Evolutionary conservation across 163 green algal genomes (phyloP).

Genomic region (Scenedesmus sp.): DNA sequence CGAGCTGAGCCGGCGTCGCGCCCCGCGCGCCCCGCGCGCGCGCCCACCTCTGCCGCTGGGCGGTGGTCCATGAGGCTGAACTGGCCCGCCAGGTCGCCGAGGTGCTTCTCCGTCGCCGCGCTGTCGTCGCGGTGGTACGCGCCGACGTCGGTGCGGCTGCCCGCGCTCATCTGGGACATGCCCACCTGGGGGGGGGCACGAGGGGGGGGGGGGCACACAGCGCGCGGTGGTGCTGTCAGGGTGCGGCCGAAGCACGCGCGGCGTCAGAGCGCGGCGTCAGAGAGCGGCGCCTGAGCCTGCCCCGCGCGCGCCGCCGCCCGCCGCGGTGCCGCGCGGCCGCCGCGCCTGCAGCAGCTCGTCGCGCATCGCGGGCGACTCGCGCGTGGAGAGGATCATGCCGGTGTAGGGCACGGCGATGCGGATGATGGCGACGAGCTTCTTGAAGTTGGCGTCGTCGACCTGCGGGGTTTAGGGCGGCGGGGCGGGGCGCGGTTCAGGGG

Average conservation of each 20-base stretch:
- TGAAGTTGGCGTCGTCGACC: constrained; percentile 75
- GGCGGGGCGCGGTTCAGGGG: background rate
- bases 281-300: too few species aligned
- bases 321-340: too few species aligned
- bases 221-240: constrained; percentile 9
- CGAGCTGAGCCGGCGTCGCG: too few species aligned
- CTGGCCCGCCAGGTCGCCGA: constrained; percentile 68
- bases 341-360: constrained; percentile 58
- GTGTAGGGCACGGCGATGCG: constrained; percentile 79
- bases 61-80: constrained; percentile 70
- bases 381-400: constrained; percentile 76
- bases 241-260: too few species aligned
- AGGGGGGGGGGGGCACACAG: background rate
- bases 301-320: too few species aligned
- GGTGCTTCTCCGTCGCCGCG: constrained; percentile 56
- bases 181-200: constrained; percentile 51
- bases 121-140: constrained; percentile 69
- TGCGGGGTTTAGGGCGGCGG: background rate
- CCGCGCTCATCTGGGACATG: constrained; percentile 75
- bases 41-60: constrained; percentile 50
- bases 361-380: constrained; percentile 70
- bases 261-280: background rate
- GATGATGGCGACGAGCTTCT: constrained; percentile 76
- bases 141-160: constrained; percentile 73
- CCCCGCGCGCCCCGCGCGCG: too few species aligned